phyloP scores from a whole-genome alignment of 2,329 filamentous ascomycete genomes.

The Sporothrix humicola region DNA sequence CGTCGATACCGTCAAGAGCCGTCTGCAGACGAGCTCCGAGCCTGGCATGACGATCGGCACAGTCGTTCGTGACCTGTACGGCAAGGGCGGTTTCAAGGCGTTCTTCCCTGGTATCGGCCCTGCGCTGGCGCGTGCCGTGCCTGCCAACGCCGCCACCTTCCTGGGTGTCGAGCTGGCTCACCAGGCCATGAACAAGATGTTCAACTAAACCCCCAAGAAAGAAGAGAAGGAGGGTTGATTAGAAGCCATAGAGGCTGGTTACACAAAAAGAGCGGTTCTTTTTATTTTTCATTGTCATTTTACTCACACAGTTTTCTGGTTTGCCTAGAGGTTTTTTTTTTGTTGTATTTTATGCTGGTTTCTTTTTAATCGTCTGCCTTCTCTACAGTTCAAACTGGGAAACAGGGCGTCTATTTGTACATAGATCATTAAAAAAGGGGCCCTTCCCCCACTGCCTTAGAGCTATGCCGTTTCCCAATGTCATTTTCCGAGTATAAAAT shows the following conservation, averaged over 20 bases:
- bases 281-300: not conserved
- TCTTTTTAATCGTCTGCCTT: not conserved
- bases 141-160: constrained; percentile 96
- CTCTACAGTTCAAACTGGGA: not conserved
- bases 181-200: constrained; percentile 78
- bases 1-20: constrained; percentile 93
- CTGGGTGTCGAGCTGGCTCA: constrained; percentile 83
- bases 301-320: not conserved
- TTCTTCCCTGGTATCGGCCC: constrained; percentile 98
- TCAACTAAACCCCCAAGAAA: constrained; percentile 52
- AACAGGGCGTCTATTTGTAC: constrained; percentile 5
- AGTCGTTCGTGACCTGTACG: constrained; percentile 83
- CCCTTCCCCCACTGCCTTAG: not conserved
- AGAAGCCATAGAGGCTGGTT: not conserved
- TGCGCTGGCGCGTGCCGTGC: constrained; percentile 88
- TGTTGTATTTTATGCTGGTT: not conserved
- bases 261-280: constrained; percentile 5
- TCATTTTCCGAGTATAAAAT: not conserved
- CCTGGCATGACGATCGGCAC: constrained; percentile 75
- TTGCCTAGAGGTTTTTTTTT: constrained; percentile 9
- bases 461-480: not conserved
- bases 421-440: constrained; percentile 15
- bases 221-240: not conserved
- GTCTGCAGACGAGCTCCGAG: constrained; percentile 88
- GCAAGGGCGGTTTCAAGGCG: constrained; percentile 79